A percentile compares a stretch with the other conserved stretches of the same genome.
These are phyloP conservation scores for Saccharomyces hybrid DNA, from an alignment of 1,139 yeast genomes.

Conservation along the genomic window DNA sequence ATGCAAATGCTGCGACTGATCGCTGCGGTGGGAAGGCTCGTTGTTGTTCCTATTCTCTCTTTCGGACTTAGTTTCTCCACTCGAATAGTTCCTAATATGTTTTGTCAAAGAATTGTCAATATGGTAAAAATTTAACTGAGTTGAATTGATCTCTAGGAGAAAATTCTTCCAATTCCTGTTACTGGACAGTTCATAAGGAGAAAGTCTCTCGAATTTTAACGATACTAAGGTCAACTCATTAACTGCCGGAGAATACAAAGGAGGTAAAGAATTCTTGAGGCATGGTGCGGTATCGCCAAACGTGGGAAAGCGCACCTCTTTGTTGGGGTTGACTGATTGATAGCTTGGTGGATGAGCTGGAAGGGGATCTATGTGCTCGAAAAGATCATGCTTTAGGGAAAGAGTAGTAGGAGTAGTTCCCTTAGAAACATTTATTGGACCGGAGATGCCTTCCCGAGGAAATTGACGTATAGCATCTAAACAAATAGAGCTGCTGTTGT, in stretches of 20 bases:
- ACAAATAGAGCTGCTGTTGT: constrained; percentile 7
- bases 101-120: constrained; percentile 27
- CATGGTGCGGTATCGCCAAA: constrained; percentile 28
- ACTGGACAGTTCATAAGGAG: constrained; percentile 58
- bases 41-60: constrained; percentile 1
- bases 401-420: not conserved
- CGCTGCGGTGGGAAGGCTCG: not conserved
- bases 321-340: constrained; percentile 32
- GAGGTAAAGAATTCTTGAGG: constrained; percentile 35
- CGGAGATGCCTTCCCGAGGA: not conserved
- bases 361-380: constrained; percentile 40
- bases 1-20: constrained; percentile 10
- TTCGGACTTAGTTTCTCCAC: constrained; percentile 20
- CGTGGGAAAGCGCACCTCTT: constrained; percentile 39
- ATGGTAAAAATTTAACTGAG: constrained; percentile 60
- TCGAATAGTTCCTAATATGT: constrained; percentile 19
- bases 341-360: constrained; percentile 47
- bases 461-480: not conserved
- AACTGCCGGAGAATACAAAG: constrained; percentile 49
- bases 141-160: constrained; percentile 62
- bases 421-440: not conserved
- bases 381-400: constrained; percentile 15
- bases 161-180: constrained; percentile 56
- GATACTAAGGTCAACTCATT: constrained; percentile 46
- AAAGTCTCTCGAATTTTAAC: constrained; percentile 56